Conservation (phyloP, 2,329 filamentous ascomycete genomes). For the Pseudopyrenochaeta lycopersici region DNA sequence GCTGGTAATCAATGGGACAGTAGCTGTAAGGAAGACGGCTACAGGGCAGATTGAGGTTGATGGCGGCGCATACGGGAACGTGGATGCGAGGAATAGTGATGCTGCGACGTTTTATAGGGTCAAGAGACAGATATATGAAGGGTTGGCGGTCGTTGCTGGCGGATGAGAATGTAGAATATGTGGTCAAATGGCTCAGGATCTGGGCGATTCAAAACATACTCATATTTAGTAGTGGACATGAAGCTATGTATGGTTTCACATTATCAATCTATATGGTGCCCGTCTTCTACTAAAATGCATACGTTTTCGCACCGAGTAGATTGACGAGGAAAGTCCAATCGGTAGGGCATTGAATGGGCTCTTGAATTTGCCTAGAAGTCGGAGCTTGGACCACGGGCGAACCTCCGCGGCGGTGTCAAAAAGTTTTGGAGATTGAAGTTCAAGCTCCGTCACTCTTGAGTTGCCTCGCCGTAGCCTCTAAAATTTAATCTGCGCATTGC, state of each 20-base stretch:
- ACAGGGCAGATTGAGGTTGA: constrained; percentile 91
- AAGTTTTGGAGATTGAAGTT: neutral
- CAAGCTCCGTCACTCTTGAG: neutral
- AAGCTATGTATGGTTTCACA: too few relatives aligned
- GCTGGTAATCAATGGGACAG: constrained; percentile 84
- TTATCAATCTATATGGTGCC: too few relatives aligned
- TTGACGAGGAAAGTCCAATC: neutral
- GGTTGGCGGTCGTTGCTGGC: constrained; percentile 87
- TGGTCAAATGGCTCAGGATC: too few relatives aligned
- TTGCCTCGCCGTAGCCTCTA: neutral
- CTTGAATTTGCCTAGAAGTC: too few relatives aligned
- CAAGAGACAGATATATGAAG: constrained; percentile 90
- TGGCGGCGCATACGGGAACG: constrained; percentile 53
- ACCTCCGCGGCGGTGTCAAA: neutral
- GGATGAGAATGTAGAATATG: neutral
- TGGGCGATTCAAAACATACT: too few relatives aligned
- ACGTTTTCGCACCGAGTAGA: neutral
- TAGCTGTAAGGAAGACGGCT: constrained; percentile 87
- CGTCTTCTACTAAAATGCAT: too few relatives aligned
- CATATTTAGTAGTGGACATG: too few relatives aligned
- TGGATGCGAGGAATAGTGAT: constrained; percentile 59
- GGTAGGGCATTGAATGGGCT: too few relatives aligned
- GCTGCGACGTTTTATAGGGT: constrained; percentile 82
- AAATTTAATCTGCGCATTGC: neutral
- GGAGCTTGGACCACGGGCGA: neutral